phyloP scores from a whole-genome alignment of 106 monocot genomes.

The Hemerocallis citrina region DNA sequence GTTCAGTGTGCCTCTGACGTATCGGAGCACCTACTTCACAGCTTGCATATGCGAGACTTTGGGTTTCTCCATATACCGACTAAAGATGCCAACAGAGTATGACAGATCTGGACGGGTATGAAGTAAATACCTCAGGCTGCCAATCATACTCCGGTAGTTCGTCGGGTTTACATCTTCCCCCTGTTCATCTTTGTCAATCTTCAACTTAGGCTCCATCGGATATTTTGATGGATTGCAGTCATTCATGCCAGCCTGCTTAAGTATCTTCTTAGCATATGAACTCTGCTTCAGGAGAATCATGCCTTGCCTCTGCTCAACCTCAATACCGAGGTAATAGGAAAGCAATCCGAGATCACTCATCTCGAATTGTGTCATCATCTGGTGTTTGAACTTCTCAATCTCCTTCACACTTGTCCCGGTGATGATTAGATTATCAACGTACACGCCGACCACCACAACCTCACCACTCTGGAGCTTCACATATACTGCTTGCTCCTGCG shows the following conservation, averaged over 20 bases:
- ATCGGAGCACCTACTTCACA: background rate
- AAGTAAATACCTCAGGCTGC: too few species aligned
- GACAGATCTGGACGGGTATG: background rate
- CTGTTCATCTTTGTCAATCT: background rate
- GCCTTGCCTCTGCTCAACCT: conserved; percentile 1
- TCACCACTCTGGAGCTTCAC: background rate
- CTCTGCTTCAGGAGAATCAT: background rate
- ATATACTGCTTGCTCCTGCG: conserved; percentile 6
- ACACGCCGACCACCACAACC: conserved; percentile 2
- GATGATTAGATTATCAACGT: conserved; percentile 10
- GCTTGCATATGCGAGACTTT: background rate
- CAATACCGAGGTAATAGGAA: conserved; percentile 13
- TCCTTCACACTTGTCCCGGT: background rate
- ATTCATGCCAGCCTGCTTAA: background rate
- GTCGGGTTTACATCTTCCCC: conserved; percentile 1
- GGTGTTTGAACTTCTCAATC: conserved; percentile 11
- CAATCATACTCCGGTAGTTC: background rate
- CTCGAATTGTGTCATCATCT: conserved; percentile 7
- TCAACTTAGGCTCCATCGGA: conserved; percentile 2
- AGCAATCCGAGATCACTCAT: conserved; percentile 14
- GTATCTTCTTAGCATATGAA: conserved; percentile 10
- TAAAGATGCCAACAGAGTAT: background rate
- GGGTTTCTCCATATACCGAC: background rate
- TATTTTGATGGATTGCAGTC: conserved; percentile 3
- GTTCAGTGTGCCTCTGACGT: background rate